A percentile compares a stretch with the other conserved stretches of the same genome.
Conservation (phyloP, 2,329 filamentous ascomycete genomes). For the Rhynchosporium agropyri region DNA sequence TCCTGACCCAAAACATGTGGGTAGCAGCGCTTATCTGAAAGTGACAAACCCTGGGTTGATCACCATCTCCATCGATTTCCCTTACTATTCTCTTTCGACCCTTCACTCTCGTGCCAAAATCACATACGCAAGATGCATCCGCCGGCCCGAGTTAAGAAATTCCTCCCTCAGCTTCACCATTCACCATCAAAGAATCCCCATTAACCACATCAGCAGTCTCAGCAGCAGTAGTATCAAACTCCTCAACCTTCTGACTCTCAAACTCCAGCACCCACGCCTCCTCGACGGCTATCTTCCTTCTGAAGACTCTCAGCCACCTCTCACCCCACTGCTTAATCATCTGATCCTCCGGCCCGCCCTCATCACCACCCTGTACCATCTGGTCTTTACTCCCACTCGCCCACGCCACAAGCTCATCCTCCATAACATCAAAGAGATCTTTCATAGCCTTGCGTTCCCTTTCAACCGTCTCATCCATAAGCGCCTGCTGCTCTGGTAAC, state of each 20-base stretch:
- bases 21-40: too few relatives aligned
- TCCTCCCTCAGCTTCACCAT: neutral
- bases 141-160: constrained; percentile 1
- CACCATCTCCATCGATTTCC: too few relatives aligned
- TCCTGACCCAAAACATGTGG: too few relatives aligned
- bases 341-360: constrained; percentile 57
- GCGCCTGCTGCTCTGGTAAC: constrained; percentile 49
- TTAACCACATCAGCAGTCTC: constrained; percentile 7
- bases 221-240: constrained; percentile 12
- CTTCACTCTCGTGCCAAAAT: neutral
- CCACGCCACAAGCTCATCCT: constrained; percentile 75
- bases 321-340: constrained; percentile 79
- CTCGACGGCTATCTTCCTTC: constrained; percentile 80
- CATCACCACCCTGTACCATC: constrained; percentile 68
- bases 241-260: constrained; percentile 35
- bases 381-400: constrained; percentile 74
- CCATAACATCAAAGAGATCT: constrained; percentile 77
- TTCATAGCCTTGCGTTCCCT: constrained; percentile 75
- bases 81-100: neutral
- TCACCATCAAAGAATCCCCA: constrained; percentile 14
- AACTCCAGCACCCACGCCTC: constrained; percentile 63
- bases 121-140: neutral
- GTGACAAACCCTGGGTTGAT: too few relatives aligned
- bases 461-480: constrained; percentile 64
- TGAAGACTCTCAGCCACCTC: constrained; percentile 85